Evolutionary conservation across 225 moss, liverwort and hornwort genomes (phyloP).

Genomic region (Polytrichum commune): DNA sequence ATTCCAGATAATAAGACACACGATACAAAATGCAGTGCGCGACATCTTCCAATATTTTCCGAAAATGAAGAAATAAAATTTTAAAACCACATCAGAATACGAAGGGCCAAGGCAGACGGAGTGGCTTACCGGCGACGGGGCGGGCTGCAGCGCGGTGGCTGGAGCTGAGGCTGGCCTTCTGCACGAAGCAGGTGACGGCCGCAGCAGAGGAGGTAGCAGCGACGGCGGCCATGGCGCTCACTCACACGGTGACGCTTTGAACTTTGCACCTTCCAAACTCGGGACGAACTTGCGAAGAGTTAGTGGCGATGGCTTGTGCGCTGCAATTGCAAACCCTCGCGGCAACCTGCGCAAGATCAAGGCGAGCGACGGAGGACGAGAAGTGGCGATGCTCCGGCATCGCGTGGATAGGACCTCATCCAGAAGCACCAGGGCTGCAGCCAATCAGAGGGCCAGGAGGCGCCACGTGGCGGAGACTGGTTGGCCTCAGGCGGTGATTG

Average conservation of each 20-base stretch:
- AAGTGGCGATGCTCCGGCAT: no score
- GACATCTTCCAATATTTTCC: not conserved
- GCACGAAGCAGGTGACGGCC: constrained; percentile 39
- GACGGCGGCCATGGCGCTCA: constrained; percentile 1
- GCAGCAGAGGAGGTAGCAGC: constrained; percentile 36
- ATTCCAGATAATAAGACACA: not conserved
- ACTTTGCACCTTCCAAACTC: no score
- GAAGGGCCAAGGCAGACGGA: not conserved
- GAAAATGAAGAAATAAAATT: not conserved
- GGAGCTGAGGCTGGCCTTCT: constrained; percentile 27
- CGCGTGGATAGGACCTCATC: constrained; percentile 17
- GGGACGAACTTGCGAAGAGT: no score
- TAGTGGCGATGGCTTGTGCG: no score
- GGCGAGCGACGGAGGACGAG: not conserved
- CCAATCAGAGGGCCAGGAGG: constrained; percentile 2
- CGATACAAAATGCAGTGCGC: not conserved
- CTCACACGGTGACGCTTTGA: no score
- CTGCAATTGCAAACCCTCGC: no score
- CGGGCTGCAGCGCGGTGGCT: constrained; percentile 28
- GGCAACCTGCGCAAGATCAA: not conserved
- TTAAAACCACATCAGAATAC: not conserved
- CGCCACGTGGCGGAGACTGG: not conserved
- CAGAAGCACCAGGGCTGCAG: not conserved
- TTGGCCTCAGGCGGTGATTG: no score
- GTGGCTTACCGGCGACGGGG: constrained; percentile 36